Base-by-base conservation (phyloP, 148 eudicot genomes). In the Linanthus parryae region DNA sequence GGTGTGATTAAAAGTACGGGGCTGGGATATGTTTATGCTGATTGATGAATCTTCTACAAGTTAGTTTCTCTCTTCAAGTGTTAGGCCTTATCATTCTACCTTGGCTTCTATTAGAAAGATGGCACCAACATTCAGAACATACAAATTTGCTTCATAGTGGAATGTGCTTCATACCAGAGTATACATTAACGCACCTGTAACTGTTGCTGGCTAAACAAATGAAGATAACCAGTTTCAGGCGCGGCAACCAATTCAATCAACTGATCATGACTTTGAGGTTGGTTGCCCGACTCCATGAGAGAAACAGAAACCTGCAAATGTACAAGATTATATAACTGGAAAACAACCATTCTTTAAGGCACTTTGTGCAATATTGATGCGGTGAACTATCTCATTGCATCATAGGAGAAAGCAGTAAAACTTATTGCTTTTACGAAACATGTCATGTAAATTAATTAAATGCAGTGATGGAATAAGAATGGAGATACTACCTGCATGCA, bases 401-500 rank as follows among this genome's bases (percentile, higher is more conserved):
- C 35, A 31, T 31, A 10, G 35, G 7, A 4, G 35, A 31, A 10
- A 16, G 11, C 37, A 5, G n/a, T 2, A 31, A 2, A 20, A 24
- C 10, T 52, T 19, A 15, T 15, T 19, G 28, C 20, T 20, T 30
- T 21, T 37, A n/a, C 20, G 25, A 15, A 20, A 29, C 25, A 39
- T 9, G 8, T 25, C n/a, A n/a, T n/a, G n/a, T n/a, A n/a, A n/a
- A n/a, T n/a, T n/a, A n/a, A n/a, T n/a, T n/a, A n/a, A n/a, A n/a
- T n/a, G n/a, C n/a, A n/a, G n/a, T n/a, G n/a, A n/a, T n/a, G n/a
- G n/a, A n/a, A n/a, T n/a, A n/a, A n/a, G n/a, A n/a, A n/a, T n/a
- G n/a, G n/a, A n/a, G n/a, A n/a, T n/a, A n/a, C 53, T 73, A 86
- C 98, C 94, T 91, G 95, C 96, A 91, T 83, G 51, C 85, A 87